A percentile compares a stretch with the other conserved stretches of the same genome.
Conservation (phyloP, 2,329 filamentous ascomycete species). For the Pseudogymnoascus sp. region DNA sequence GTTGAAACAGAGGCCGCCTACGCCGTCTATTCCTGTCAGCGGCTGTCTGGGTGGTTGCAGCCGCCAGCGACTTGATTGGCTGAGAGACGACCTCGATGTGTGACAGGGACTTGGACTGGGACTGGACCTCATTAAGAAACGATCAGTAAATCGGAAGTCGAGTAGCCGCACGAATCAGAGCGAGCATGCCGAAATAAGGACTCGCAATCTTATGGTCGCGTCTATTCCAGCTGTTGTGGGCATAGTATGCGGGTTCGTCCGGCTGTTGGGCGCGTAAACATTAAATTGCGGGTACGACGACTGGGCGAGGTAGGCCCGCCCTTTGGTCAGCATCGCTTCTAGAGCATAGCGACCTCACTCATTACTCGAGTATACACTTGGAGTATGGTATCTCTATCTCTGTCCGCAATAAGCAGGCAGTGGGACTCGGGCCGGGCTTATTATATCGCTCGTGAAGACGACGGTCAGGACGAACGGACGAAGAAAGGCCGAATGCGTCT, state of each 20-base stretch:
- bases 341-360: neutral
- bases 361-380: neutral
- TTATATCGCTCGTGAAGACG: neutral
- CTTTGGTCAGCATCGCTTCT: neutral
- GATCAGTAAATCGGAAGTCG: neutral
- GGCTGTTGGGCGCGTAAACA: neutral
- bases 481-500: neutral
- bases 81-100: neutral
- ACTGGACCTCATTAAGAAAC: constrained; percentile 2
- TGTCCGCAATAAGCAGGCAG: neutral
- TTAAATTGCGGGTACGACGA: neutral
- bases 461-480: neutral
- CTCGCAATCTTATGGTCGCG: neutral
- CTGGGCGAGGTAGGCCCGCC: neutral
- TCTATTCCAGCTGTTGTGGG: neutral
- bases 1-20: neutral
- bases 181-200: neutral
- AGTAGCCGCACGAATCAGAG: constrained; percentile 3
- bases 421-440: neutral
- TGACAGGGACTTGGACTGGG: neutral
- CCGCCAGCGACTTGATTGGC: neutral
- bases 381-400: neutral
- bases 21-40: constrained; percentile 2
- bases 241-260: neutral
- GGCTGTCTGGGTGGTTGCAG: constrained; percentile 5